Conservation (phyloP, 2,329 filamentous ascomycete genomes). For the Fusarium virguliforme region DNA sequence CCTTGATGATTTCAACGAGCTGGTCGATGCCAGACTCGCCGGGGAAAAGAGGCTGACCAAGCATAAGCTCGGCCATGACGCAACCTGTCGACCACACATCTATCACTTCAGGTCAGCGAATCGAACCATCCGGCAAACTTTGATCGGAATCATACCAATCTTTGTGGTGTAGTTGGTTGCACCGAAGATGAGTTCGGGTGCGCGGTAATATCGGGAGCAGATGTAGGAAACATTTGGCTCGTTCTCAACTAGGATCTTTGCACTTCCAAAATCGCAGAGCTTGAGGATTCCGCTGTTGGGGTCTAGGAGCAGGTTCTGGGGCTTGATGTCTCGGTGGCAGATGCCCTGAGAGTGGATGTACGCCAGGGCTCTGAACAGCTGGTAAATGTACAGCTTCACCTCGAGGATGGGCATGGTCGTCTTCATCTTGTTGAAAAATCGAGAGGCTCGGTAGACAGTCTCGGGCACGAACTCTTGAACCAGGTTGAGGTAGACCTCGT, state of each 20-base stretch:
- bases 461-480: conserved; percentile 99
- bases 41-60: conserved; percentile 97
- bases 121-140: not conserved
- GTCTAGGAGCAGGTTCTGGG: conserved; percentile 95
- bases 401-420: conserved; percentile 99
- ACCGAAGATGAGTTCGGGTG: conserved; percentile 97
- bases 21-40: conserved; percentile 99
- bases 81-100: conserved; percentile 99
- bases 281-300: conserved; percentile 93
- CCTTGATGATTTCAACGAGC: conserved; percentile 99
- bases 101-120: conserved; percentile 71
- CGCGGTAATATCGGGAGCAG: conserved; percentile 98
- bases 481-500: conserved; percentile 98
- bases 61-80: conserved; percentile 99
- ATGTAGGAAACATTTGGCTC: conserved; percentile 99
- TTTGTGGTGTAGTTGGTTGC: conserved; percentile 99
- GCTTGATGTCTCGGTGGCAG: conserved; percentile 99
- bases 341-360: conserved; percentile 99
- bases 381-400: conserved; percentile 99
- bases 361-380: conserved; percentile 96
- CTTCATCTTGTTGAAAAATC: conserved; percentile 99
- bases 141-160: conserved; percentile 80
- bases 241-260: conserved; percentile 98
- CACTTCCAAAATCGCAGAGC: conserved; percentile 98
- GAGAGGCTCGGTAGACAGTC: conserved; percentile 96